Conservation (phyloP, 768 basidiomycete genomes). For the Exidia glandulosa region DNA sequence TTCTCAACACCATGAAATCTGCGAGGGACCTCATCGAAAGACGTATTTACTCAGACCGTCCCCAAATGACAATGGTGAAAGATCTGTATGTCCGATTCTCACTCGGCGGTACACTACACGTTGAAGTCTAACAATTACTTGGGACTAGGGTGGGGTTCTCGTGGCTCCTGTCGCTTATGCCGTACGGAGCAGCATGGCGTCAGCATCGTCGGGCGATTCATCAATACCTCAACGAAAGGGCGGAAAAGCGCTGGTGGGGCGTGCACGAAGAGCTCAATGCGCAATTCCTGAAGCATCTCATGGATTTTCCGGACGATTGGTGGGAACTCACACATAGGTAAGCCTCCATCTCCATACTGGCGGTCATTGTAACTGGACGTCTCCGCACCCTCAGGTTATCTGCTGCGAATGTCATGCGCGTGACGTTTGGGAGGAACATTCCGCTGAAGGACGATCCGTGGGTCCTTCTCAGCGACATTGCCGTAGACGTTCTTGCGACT, state of each 20-base stretch:
- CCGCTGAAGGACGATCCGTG: neutral
- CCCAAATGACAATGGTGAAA: constrained; percentile 1
- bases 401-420: neutral
- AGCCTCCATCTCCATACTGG: too few species aligned
- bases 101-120: neutral
- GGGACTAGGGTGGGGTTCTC: neutral
- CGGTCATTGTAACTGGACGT: neutral
- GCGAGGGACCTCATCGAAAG: constrained; percentile 7
- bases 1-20: constrained; percentile 6
- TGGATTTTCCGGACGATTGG: neutral
- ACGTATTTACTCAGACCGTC: constrained; percentile 8
- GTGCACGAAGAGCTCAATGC: neutral
- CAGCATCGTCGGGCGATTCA: neutral
- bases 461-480: neutral
- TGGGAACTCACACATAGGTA: too few species aligned
- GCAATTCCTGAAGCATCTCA: neutral
- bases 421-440: neutral
- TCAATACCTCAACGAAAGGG: neutral
- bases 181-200: neutral
- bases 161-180: neutral
- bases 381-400: neutral
- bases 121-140: neutral
- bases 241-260: neutral
- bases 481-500: neutral
- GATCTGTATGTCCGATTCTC: neutral